Evolutionary conservation across 202 grass and related monocot genomes (phyloP).

Genomic region (Schoenoplectus triqueter): DNA sequence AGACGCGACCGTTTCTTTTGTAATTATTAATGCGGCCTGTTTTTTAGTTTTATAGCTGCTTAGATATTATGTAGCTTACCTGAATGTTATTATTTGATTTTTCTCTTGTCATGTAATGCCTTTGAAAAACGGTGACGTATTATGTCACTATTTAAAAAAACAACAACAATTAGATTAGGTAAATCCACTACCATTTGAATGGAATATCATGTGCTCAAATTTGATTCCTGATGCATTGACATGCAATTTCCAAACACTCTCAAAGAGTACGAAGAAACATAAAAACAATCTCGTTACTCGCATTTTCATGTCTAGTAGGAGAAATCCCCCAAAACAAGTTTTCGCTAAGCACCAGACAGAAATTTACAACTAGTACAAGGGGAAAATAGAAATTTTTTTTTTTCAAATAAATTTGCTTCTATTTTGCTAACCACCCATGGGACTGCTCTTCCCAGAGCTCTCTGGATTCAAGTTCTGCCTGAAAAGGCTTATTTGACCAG

Average conservation of each 20-base stretch:
- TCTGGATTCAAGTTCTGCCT: slow-evolving; percentile 60
- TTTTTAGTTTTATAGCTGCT: too few relatives aligned
- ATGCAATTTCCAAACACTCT: background rate
- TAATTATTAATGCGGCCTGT: too few relatives aligned
- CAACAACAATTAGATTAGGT: background rate
- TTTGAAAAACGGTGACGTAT: too few relatives aligned
- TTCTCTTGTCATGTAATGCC: too few relatives aligned
- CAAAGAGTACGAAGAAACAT: background rate
- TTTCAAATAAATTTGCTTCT: background rate
- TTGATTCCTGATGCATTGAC: background rate
- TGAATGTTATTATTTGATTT: too few relatives aligned
- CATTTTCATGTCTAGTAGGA: background rate
- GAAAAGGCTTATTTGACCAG: slow-evolving; percentile 75
- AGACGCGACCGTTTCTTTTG: too few relatives aligned
- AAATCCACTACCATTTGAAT: background rate
- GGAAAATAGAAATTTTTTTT: background rate
- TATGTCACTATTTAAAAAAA: background rate
- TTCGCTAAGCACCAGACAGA: background rate
- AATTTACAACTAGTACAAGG: background rate
- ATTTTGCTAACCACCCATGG: slow-evolving; percentile 49
- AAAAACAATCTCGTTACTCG: background rate
- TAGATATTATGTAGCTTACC: too few relatives aligned
- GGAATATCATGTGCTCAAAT: background rate
- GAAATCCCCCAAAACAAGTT: too few relatives aligned
- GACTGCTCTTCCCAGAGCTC: slow-evolving; percentile 81